These are phyloP conservation scores for Paraurostyla sp. DNA, from an alignment of 73 alveolate genomes.

Conservation along the genomic window DNA sequence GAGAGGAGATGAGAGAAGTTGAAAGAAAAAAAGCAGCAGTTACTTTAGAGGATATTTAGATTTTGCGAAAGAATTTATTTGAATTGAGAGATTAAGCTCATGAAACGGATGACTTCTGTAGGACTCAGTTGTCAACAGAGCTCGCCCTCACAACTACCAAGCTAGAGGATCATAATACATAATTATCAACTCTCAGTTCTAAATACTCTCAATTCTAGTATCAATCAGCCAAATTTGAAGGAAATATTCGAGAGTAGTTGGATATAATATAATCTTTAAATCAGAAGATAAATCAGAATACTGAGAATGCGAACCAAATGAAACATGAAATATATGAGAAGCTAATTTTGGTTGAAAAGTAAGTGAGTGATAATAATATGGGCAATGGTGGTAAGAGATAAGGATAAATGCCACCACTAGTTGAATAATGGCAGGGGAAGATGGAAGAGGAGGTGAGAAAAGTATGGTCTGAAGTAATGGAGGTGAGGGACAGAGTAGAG, in stretches of 20 bases:
- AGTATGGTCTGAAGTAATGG: too few relatives aligned
- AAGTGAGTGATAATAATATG: neutral
- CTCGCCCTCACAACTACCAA: neutral
- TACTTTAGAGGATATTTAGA: slow-evolving; percentile 18
- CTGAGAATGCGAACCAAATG: neutral
- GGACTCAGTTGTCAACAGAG: neutral
- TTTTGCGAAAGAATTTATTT: slow-evolving; percentile 24
- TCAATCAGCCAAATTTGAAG: neutral
- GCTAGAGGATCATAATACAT: neutral
- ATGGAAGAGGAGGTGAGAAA: too few relatives aligned
- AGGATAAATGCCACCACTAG: too few relatives aligned
- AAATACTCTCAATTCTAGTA: slow-evolving; percentile 24
- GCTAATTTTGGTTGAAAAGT: neutral
- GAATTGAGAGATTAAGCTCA: neutral
- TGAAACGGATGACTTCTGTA: slow-evolving; percentile 1
- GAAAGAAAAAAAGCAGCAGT: neutral
- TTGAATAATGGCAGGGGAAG: too few relatives aligned
- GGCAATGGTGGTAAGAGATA: too few relatives aligned
- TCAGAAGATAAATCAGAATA: neutral
- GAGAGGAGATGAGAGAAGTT: slow-evolving; percentile 42
- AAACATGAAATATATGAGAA: slow-evolving; percentile 4
- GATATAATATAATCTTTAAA: slow-evolving; percentile 39
- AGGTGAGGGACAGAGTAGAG: too few relatives aligned
- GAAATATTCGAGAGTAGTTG: slow-evolving; percentile 25
- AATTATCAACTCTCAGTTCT: neutral